Evolutionary conservation across 805 yeast genomes (phyloP), one percentile per base, ranked within the genome.

Genomic region (Candida arabinofermentans): DNA sequence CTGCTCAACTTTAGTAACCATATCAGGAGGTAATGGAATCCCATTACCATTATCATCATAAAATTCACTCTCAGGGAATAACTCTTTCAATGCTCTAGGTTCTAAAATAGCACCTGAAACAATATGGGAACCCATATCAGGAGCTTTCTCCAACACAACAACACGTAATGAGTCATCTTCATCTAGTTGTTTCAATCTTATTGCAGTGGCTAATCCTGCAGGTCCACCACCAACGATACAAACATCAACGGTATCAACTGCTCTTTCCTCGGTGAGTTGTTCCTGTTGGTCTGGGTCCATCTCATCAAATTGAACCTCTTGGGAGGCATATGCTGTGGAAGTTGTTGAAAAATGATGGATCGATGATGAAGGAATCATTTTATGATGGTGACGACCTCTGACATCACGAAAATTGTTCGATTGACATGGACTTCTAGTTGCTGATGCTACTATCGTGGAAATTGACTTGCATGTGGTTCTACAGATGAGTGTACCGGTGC

Each of bases 211-310:
- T 38, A 93, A 69, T 3, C 99, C 99, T 1, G 98, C 95, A 6
- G 98, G 98, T 0, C 99, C 99, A 27, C 95, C 98, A 33, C 99
- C 99, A 2, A 93, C 96, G 39, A 93, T 88, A 55, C 95, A 86
- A 18, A 93, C 96, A 62, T 93, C 99, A 12, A 87, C 96, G 24
- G 78, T 76, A 57, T 93, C 99, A 12, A 72, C 76, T 5, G 86
- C 95, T 42, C 98, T 71, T 48, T 82, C 86, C 47, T 78, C 83
- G 1, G 68, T 67, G 13, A 83, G 63, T 4, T 66, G 42, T 27
- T 65, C 76, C 49, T 67, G 67, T 35, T 71, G 69, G 16, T 78
- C 85, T 32, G 53, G 63, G 26, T 59, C 55, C 58, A 65, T 53
- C 6, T 61, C 59, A 10, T 40, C 39, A 38, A 59, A 55, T 8